Evolutionary conservation across 352 stramenopile species (phyloP).

Genomic region (Phytophthora pseudosyringae): DNA sequence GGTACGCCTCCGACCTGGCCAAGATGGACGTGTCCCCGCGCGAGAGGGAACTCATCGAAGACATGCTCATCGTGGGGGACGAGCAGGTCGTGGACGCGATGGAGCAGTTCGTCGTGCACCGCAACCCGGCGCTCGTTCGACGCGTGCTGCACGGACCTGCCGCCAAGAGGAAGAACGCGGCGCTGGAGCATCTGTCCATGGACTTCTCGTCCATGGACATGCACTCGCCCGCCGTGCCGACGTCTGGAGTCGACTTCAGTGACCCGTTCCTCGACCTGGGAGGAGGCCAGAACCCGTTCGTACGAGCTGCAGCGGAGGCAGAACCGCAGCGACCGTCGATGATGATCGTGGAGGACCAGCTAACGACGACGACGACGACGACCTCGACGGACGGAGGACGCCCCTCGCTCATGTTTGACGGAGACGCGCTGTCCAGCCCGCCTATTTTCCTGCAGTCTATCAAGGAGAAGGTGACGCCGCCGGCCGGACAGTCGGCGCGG

Average conservation of each 20-base stretch:
- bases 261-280: slow-evolving; percentile 62
- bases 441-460: slow-evolving; percentile 73
- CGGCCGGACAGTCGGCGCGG: slow-evolving; percentile 34
- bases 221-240: slow-evolving; percentile 41
- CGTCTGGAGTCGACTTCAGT: slow-evolving; percentile 19
- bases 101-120: slow-evolving; percentile 73
- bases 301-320: slow-evolving; percentile 34
- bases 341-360: slow-evolving; percentile 31
- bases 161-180: slow-evolving; percentile 32
- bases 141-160: slow-evolving; percentile 57
- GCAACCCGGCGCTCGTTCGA: slow-evolving; percentile 56
- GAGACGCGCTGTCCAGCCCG: slow-evolving; percentile 50
- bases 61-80: slow-evolving; percentile 74
- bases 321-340: slow-evolving; percentile 25
- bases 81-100: slow-evolving; percentile 81
- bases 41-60: slow-evolving; percentile 70
- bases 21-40: slow-evolving; percentile 76
- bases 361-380: neutral
- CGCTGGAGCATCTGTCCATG: slow-evolving; percentile 60
- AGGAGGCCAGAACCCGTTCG: slow-evolving; percentile 50
- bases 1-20: slow-evolving; percentile 65
- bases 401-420: slow-evolving; percentile 69
- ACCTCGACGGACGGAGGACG: slow-evolving; percentile 27
- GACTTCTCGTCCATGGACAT: slow-evolving; percentile 64
- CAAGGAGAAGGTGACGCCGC: slow-evolving; percentile 66